phyloP scores from a whole-genome alignment of 1,284 basidiomycete genomes.

The Apiotrichum brassicae region DNA sequence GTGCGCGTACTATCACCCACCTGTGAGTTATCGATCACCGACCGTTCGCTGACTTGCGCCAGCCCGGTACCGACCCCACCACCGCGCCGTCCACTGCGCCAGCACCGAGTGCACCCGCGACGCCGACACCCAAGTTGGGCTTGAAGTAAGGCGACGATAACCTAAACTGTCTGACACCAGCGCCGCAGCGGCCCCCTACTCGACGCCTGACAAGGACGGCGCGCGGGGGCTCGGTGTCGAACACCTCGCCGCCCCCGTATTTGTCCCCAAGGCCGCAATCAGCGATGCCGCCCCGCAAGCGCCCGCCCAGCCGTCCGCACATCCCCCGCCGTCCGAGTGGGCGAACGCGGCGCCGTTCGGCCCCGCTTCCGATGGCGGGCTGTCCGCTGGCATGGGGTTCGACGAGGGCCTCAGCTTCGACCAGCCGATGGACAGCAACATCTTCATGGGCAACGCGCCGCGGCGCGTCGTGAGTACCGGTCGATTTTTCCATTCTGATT shows the following conservation, averaged over 20 bases:
- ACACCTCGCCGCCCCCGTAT: slow-evolving; percentile 61
- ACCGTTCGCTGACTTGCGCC: background rate
- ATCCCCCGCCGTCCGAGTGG: slow-evolving; percentile 10
- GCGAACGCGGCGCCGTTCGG: slow-evolving; percentile 12
- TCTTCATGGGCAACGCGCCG: slow-evolving; percentile 54
- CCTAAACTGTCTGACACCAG: background rate
- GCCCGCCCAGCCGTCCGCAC: background rate
- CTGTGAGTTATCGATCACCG: slow-evolving; percentile 49
- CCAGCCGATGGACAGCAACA: slow-evolving; percentile 16
- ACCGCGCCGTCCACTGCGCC: slow-evolving; percentile 2
- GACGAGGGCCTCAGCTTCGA: slow-evolving; percentile 22
- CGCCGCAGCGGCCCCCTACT: slow-evolving; percentile 6
- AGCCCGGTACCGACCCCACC: slow-evolving; percentile 16
- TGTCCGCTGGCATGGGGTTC: background rate
- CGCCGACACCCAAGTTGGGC: slow-evolving; percentile 8
- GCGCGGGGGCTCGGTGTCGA: slow-evolving; percentile 20
- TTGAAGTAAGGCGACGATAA: slow-evolving; percentile 12
- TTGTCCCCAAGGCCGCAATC: slow-evolving; percentile 62
- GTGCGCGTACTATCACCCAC: slow-evolving; percentile 73
- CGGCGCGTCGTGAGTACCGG: slow-evolving; percentile 59
- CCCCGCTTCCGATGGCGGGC: slow-evolving; percentile 2
- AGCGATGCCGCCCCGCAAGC: slow-evolving; percentile 17
- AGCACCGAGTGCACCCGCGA: background rate
- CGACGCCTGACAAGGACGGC: slow-evolving; percentile 44
- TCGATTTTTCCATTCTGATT: background rate